Percentiles rank a stretch among this genome's conserved stretches.
phyloP scores from a whole-genome alignment of 352 stramenopile species.

The Phytophthora ramorum region DNA sequence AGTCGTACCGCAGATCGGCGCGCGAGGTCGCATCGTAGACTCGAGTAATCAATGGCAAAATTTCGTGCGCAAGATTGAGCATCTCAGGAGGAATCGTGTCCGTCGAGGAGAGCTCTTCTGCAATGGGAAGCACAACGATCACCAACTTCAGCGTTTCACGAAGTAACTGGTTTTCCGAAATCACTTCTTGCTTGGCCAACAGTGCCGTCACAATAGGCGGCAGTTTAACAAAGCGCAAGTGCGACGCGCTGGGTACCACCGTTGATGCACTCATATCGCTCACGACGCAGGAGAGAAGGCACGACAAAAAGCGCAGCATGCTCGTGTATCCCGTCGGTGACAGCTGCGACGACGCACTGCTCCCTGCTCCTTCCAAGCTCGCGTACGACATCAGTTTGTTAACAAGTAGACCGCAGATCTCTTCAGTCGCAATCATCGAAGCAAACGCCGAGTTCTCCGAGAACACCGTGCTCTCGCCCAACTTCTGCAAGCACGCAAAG shows the following conservation, averaged over 20 bases:
- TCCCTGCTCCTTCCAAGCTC: slow-evolving; percentile 10
- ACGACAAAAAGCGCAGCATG: slow-evolving; percentile 58
- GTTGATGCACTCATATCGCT: slow-evolving; percentile 22
- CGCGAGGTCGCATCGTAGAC: slow-evolving; percentile 65
- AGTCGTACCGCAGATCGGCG: slow-evolving; percentile 61
- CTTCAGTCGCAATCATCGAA: slow-evolving; percentile 50
- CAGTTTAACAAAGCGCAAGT: slow-evolving; percentile 49
- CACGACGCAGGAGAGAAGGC: slow-evolving; percentile 37
- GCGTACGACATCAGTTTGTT: slow-evolving; percentile 40
- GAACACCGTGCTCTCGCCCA: slow-evolving; percentile 58
- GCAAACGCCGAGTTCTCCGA: slow-evolving; percentile 40
- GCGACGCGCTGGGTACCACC: slow-evolving; percentile 23
- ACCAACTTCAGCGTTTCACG: slow-evolving; percentile 67
- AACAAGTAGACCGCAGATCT: slow-evolving; percentile 47
- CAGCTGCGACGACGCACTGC: slow-evolving; percentile 15
- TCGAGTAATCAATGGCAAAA: slow-evolving; percentile 55
- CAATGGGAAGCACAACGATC: slow-evolving; percentile 52
- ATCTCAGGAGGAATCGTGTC: slow-evolving; percentile 31
- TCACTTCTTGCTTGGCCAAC: slow-evolving; percentile 46
- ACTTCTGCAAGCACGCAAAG: slow-evolving; percentile 56
- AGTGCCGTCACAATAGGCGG: slow-evolving; percentile 56
- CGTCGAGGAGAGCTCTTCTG: slow-evolving; percentile 35
- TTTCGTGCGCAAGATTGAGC: slow-evolving; percentile 46
- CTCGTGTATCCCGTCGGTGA: slow-evolving; percentile 42
- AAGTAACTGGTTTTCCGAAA: slow-evolving; percentile 55